phyloP scores from a whole-genome alignment of 441 rosid species.

The Bocquillonia castaneifolia region DNA sequence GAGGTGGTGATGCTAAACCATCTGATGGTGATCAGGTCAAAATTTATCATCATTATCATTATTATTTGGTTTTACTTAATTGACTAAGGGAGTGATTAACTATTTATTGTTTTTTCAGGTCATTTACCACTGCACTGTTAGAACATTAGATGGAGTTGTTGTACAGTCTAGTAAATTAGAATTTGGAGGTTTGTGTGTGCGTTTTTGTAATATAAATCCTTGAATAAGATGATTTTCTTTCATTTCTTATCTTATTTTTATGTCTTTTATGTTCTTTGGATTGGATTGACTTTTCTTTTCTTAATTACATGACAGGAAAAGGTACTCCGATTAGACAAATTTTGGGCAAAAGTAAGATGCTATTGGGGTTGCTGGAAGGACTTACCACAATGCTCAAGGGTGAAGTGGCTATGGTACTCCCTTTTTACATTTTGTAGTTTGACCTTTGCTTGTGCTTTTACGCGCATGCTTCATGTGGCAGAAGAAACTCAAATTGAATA shows the following conservation, averaged over 20 bases:
- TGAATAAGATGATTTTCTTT: slow-evolving; percentile 4
- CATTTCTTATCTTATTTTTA: slow-evolving; percentile 4
- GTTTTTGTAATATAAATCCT: not conserved
- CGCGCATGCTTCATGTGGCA: not conserved
- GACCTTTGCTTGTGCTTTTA: not conserved
- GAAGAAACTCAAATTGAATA: not conserved
- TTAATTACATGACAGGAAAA: slow-evolving; percentile 54
- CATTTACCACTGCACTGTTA: slow-evolving; percentile 73
- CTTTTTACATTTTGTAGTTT: slow-evolving; percentile 9
- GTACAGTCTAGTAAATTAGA: slow-evolving; percentile 74
- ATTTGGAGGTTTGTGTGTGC: slow-evolving; percentile 53
- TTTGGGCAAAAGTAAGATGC: slow-evolving; percentile 85
- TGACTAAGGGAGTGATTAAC: not conserved
- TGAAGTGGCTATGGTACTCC: slow-evolving; percentile 86
- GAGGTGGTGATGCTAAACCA: slow-evolving; percentile 81
- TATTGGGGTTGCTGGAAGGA: slow-evolving; percentile 86
- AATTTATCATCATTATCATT: slow-evolving; percentile 2
- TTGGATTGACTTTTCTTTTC: slow-evolving; percentile 15
- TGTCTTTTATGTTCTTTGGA: slow-evolving; percentile 8
- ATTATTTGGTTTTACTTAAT: not conserved
- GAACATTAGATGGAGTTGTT: slow-evolving; percentile 78
- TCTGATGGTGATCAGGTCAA: slow-evolving; percentile 98
- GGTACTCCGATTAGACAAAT: slow-evolving; percentile 70
- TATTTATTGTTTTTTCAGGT: slow-evolving; percentile 40
- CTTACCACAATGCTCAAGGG: slow-evolving; percentile 90